Percentiles rank a stretch among this genome's conserved stretches.
Evolutionary conservation across 2,329 filamentous ascomycete species (phyloP).

Genomic region (Bipolaris sorokiniana): DNA sequence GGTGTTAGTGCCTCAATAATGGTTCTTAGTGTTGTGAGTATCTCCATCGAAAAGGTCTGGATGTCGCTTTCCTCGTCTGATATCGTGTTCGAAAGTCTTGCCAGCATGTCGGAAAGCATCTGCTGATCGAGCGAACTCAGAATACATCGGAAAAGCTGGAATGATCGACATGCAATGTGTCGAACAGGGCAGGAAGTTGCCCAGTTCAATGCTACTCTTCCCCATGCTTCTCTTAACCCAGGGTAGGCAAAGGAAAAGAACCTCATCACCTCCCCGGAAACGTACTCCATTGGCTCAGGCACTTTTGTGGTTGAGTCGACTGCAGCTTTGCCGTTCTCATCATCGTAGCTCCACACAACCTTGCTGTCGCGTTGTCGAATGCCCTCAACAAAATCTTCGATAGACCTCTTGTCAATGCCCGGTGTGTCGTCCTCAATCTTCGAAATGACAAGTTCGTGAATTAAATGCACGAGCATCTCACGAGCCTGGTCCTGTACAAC

Average conservation of each 20-base stretch:
- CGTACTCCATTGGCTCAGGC: constrained; percentile 82
- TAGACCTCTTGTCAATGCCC: constrained; percentile 71
- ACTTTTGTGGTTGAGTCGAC: constrained; percentile 79
- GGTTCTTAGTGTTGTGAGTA: constrained; percentile 89
- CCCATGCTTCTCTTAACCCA: constrained; percentile 89
- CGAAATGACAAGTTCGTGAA: constrained; percentile 90
- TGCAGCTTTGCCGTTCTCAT: constrained; percentile 76
- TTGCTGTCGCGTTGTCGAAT: constrained; percentile 83
- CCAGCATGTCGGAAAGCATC: constrained; percentile 97
- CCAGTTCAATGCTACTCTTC: constrained; percentile 87
- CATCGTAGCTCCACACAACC: constrained; percentile 93
- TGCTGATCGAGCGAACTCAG: constrained; percentile 86
- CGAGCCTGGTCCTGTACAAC: constrained; percentile 95
- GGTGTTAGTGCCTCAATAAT: constrained; percentile 85
- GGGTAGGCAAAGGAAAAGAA: constrained; percentile 87
- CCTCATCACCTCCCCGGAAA: constrained; percentile 80
- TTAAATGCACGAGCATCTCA: constrained; percentile 96
- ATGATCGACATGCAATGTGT: constrained; percentile 93
- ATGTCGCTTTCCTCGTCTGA: constrained; percentile 93
- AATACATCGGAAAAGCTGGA: constrained; percentile 95
- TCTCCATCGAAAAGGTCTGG: constrained; percentile 97
- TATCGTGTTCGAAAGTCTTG: constrained; percentile 92
- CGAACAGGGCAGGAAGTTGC: constrained; percentile 95
- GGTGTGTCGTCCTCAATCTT: constrained; percentile 72
- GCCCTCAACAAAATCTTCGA: constrained; percentile 86